Percentiles rank a stretch among this genome's conserved stretches.
phyloP scores from a whole-genome alignment of 495 filamentous ascomycete species.

The Aspergillus hancockii region DNA sequence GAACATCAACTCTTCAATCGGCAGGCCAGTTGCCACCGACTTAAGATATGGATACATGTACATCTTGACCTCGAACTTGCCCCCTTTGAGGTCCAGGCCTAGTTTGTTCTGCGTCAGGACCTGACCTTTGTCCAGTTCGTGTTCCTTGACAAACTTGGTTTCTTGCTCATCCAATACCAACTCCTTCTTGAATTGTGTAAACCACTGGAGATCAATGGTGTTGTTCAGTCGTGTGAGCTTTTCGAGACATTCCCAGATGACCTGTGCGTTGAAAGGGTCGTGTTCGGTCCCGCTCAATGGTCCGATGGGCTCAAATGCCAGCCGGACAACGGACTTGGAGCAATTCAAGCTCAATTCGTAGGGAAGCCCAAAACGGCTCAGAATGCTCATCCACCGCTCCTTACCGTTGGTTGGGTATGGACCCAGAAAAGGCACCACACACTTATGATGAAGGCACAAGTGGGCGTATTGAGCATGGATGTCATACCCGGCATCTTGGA shows the following conservation, averaged over 20 bases:
- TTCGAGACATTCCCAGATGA: background rate
- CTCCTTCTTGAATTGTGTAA: background rate
- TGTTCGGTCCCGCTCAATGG: background rate
- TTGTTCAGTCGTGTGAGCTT: background rate
- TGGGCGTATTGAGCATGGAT: slow-evolving; percentile 2
- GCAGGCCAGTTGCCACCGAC: background rate
- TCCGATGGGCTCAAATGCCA: slow-evolving; percentile 2
- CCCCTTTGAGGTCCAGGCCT: background rate
- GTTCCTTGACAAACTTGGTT: background rate
- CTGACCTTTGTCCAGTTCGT: background rate
- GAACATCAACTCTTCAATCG: background rate
- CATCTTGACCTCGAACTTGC: background rate
- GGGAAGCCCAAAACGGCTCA: slow-evolving; percentile 1
- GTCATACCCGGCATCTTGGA: background rate
- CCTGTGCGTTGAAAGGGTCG: background rate
- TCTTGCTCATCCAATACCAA: background rate
- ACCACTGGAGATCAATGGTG: background rate
- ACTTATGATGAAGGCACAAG: background rate
- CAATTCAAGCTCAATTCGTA: slow-evolving; percentile 7
- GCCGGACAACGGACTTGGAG: background rate
- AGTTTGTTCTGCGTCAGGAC: background rate
- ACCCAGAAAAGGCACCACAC: background rate
- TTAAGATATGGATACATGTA: background rate
- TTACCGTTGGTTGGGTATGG: background rate
- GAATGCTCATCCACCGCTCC: background rate